Percentiles rank a stretch among this genome's conserved stretches.
These are phyloP conservation scores for Coprinopsis marcescibilis DNA, from an alignment of 768 basidiomycete genomes.

Conservation along the genomic window DNA sequence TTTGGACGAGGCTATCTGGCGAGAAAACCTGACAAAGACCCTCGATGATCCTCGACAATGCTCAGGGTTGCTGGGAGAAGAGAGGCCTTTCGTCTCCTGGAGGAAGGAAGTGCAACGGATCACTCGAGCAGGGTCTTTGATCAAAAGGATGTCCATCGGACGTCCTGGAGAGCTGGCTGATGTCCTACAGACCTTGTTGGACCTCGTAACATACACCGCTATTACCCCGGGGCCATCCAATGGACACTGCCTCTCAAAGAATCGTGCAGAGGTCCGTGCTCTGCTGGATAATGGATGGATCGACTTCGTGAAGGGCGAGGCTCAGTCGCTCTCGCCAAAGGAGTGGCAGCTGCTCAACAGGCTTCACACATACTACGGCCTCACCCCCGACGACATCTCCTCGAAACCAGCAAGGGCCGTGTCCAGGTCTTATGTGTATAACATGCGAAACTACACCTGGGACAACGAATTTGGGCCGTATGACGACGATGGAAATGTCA, in stretches of 20 bases:
- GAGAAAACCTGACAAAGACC: conserved; percentile 48
- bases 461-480: conserved; percentile 56
- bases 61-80: conserved; percentile 28
- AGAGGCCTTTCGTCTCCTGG: conserved; percentile 44
- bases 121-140: conserved; percentile 47
- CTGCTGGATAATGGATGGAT: conserved; percentile 41
- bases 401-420: conserved; percentile 24
- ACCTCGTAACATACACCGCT: conserved; percentile 38
- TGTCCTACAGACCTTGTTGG: conserved; percentile 45
- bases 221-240: conserved; percentile 24
- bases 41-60: conserved; percentile 62
- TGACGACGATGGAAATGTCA: conserved; percentile 38
- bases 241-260: conserved; percentile 34
- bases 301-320: conserved; percentile 23
- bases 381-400: conserved; percentile 44
- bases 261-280: conserved; percentile 44
- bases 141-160: conserved; percentile 27
- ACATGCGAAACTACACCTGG: conserved; percentile 48
- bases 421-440: conserved; percentile 56
- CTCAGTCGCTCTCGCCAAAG: conserved; percentile 17
- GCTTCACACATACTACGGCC: conserved; percentile 53
- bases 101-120: conserved; percentile 46
- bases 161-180: conserved; percentile 36
- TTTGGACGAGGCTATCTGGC: conserved; percentile 52
- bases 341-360: conserved; percentile 44